Evolutionary conservation across 78 protist species (phyloP), one percentile per base, ranked within the genome.

Genomic region (slime mould (Dictyostelium discoideum)): DNA sequence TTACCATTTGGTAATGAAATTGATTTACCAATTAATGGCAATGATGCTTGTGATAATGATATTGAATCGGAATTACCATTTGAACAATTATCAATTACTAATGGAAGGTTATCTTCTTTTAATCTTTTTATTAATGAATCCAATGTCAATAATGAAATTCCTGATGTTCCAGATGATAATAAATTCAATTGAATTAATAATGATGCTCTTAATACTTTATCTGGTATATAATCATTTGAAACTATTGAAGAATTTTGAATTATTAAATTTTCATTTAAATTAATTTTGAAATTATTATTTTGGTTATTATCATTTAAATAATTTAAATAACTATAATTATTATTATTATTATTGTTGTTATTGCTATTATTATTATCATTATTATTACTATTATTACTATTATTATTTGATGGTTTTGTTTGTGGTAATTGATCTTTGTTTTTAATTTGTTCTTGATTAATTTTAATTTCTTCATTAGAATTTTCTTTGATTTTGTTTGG

Each of bases 1-100:
- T 81, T 37, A 2, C 87, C 87, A 63, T 84, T 84, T 84, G 87
- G 87, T 63, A 84, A 40, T 0, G 87, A 54, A 18, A 84, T 84
- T 20, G 87, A 60, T 84, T 84, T 84, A 37, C 77, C 77, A 39
- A 84, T 10, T 39, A 84, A 84, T 50, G 48, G 2, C 22, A 84
- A 39, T 16, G 44, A n/a, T 32, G 67, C 13, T 63, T 84, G 87
- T 9, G 87, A 11, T 39, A 84, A 63, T 37, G 87, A 22, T 4
- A 8, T 39, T n/a, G 24, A 24, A 84, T 84, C 87, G 3, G 44
- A 29, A 10, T n/a, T 16, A 29, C 87, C 87, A 37, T 50, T 16
- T 22, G 87, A 63, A 63, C 87, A 84, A 39, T 63, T 63, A 84
- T 84, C 87, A 10, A 63, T 29, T 1, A 60, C 54, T 29, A 84